phyloP scores from a whole-genome alignment of 345 rosid genomes.

The Eucalyptus shirleyi region DNA sequence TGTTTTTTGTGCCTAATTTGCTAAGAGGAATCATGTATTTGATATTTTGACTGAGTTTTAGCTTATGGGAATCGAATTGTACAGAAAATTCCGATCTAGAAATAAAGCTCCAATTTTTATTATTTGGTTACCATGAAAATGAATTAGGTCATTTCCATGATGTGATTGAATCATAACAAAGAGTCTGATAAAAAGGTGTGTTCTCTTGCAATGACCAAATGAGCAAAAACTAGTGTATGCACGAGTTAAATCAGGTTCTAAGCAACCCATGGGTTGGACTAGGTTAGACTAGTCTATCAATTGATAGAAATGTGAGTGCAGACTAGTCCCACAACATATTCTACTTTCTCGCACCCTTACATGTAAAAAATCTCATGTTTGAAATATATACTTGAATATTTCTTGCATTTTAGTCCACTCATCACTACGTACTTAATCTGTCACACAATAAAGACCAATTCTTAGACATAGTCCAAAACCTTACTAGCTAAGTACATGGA shows the following conservation, averaged over 20 bases:
- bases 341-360: not conserved
- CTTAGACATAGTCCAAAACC: not conserved
- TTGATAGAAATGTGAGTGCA: not conserved
- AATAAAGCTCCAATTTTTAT: too few relatives aligned
- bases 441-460: not conserved
- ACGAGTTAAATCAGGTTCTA: not conserved
- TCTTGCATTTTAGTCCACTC: not conserved
- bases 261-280: not conserved
- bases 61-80: too few relatives aligned
- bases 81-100: too few relatives aligned
- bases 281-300: not conserved
- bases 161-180: too few relatives aligned
- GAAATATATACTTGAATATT: not conserved
- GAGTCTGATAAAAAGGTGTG: not conserved
- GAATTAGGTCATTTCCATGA: too few relatives aligned
- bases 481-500: fast-evolving
- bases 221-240: not conserved
- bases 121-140: too few relatives aligned
- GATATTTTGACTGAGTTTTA: too few relatives aligned
- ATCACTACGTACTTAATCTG: not conserved
- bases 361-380: not conserved
- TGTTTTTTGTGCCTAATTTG: too few relatives aligned
- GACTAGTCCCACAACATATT: not conserved
- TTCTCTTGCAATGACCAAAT: not conserved
- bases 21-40: too few relatives aligned